Percentiles rank a stretch among this genome's conserved stretches.
phyloP scores from a whole-genome alignment of 495 filamentous ascomycete species.

The Neurospora tetraspora region DNA sequence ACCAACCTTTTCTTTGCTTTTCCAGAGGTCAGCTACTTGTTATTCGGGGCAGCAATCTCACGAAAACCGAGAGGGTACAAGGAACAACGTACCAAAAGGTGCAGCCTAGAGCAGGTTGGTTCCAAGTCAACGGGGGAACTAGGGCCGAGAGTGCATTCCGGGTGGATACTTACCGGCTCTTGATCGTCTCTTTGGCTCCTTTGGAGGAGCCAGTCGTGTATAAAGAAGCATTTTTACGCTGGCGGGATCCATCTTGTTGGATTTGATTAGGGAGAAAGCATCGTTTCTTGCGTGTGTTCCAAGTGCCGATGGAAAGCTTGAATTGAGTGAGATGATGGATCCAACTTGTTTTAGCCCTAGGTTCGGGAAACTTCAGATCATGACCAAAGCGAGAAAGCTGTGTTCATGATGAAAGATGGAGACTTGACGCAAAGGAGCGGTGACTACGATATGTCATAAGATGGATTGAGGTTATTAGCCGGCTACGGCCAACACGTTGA shows the following conservation, averaged over 20 bases:
- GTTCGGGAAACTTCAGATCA: neutral
- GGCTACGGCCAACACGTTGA: neutral
- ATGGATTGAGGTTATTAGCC: neutral
- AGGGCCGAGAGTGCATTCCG: neutral
- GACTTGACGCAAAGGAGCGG: neutral
- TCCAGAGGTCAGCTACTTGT: constrained; percentile 6
- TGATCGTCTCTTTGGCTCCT: constrained; percentile 50
- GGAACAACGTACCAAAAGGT: constrained; percentile 42
- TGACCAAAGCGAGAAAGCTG: neutral
- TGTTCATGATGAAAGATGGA: neutral
- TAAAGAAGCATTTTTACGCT: constrained; percentile 44
- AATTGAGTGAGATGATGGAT: neutral
- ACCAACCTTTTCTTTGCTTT: constrained; percentile 29
- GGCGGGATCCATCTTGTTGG: neutral
- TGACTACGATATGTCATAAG: neutral
- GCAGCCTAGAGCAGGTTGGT: constrained; percentile 35
- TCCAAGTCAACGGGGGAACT: constrained; percentile 5
- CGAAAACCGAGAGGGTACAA: neutral
- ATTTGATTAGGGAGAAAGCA: neutral
- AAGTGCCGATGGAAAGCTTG: neutral
- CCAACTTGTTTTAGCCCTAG: neutral
- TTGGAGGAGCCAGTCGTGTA: constrained; percentile 45
- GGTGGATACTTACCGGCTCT: constrained; percentile 44
- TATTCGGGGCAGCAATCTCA: neutral
- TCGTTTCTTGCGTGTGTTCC: neutral